Percentiles rank a stretch among this genome's conserved stretches.
phyloP scores from a whole-genome alignment of 306 rosid species.

The Hylodesmum podocarpum region DNA sequence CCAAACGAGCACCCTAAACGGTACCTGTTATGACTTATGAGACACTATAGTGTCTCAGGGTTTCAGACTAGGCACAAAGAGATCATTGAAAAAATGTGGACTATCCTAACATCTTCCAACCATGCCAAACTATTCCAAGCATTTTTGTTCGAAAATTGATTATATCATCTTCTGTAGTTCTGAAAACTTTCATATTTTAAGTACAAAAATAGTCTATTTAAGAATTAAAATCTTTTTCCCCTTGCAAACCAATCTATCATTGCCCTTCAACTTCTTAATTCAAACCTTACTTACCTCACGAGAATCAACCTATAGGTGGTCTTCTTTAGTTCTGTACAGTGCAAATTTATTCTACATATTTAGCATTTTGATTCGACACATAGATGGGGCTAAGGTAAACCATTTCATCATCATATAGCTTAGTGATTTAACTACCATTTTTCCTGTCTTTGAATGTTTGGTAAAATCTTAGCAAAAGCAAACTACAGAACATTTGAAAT shows the following conservation, averaged over 20 bases:
- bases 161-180: not conserved
- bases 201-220: not conserved
- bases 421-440: not conserved
- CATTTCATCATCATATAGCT: not conserved
- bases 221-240: slow-evolving; percentile 3
- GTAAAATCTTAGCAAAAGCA: not conserved
- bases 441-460: not conserved
- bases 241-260: not conserved
- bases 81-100: too few relatives aligned
- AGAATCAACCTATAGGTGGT: not conserved
- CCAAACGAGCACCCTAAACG: too few relatives aligned
- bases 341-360: too few relatives aligned
- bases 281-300: not conserved
- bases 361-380: not conserved
- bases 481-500: not conserved
- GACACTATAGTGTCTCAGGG: too few relatives aligned
- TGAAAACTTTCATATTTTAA: not conserved
- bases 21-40: too few relatives aligned
- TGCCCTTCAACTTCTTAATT: not conserved
- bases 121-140: slow-evolving; percentile 17
- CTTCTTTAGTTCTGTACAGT: not conserved
- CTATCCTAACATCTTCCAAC: not conserved
- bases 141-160: not conserved
- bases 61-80: too few relatives aligned
- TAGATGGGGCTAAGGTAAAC: not conserved